Conservation (phyloP, 371 early-diverging fungal genomes). For the Nematocida sp. region DNA sequence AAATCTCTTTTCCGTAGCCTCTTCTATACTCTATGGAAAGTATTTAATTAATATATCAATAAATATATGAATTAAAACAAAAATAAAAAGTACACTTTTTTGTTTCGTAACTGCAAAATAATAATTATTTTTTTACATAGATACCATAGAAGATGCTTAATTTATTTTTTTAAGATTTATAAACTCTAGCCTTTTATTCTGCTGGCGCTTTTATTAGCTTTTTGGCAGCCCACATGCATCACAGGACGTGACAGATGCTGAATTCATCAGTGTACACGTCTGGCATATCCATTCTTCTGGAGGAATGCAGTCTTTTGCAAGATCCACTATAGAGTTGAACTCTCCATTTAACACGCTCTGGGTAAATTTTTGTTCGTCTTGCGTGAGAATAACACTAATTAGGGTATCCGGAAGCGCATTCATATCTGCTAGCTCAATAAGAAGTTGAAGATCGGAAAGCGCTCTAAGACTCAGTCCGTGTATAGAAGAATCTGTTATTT, state of each 20-base stretch:
- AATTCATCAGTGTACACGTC: constrained; percentile 33
- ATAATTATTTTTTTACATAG: too few relatives aligned
- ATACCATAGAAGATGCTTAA: too few relatives aligned
- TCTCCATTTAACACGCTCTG: constrained; percentile 22
- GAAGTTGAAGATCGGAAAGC: constrained; percentile 49
- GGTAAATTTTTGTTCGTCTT: constrained; percentile 18
- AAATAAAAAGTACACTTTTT: too few relatives aligned
- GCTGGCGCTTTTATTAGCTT: too few relatives aligned
- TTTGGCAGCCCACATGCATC: constrained; percentile 49
- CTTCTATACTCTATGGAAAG: background rate
- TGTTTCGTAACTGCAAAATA: too few relatives aligned
- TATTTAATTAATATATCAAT: too few relatives aligned
- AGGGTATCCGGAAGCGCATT: constrained; percentile 38
- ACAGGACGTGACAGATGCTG: constrained; percentile 1
- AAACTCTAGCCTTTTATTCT: too few relatives aligned
- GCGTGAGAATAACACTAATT: background rate
- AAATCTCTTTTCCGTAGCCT: background rate
- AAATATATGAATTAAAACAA: too few relatives aligned
- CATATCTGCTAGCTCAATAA: constrained; percentile 52
- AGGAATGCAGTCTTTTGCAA: constrained; percentile 46
- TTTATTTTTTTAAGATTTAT: too few relatives aligned
- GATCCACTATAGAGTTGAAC: constrained; percentile 26
- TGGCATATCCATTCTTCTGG: constrained; percentile 7
- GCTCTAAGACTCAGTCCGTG: constrained; percentile 23
- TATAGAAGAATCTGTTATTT: constrained; percentile 48